These are phyloP conservation scores for Diutina ranongensis DNA, from an alignment of 1,139 yeast species.

Conservation along the genomic window DNA sequence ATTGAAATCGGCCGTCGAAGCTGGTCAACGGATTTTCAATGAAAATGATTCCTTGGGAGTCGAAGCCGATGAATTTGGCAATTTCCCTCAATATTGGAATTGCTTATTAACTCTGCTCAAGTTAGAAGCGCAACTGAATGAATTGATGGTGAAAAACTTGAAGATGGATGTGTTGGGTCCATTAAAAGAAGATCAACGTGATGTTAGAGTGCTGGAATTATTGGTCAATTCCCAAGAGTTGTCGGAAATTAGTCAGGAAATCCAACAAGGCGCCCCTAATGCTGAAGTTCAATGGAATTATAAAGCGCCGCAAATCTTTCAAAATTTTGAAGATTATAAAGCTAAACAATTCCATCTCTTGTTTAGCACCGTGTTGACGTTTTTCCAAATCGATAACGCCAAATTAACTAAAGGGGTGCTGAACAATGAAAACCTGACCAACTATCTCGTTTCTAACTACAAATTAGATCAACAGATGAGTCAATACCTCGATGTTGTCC, in stretches of 20 bases:
- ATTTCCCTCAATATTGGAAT: constrained; percentile 5
- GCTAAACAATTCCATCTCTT: constrained; percentile 1
- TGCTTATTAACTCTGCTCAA: constrained; percentile 2
- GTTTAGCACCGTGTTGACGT: constrained; percentile 3
- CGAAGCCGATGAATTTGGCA: constrained; percentile 1
- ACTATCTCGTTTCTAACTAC: constrained; percentile 4
- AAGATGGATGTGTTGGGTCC: constrained; percentile 4
- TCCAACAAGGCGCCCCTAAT: background rate
- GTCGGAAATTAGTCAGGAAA: background rate
- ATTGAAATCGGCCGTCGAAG: constrained; percentile 4
- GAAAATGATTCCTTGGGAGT: background rate
- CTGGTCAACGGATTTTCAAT: background rate
- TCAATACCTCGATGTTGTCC: constrained; percentile 2
- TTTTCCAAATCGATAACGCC: constrained; percentile 4
- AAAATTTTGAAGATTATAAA: constrained; percentile 2
- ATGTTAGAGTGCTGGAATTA: background rate
- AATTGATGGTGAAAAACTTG: constrained; percentile 1
- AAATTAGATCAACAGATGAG: constrained; percentile 3
- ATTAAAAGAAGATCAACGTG: background rate
- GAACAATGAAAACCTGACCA: constrained; percentile 5
- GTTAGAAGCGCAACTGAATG: constrained; percentile 4
- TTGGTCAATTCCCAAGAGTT: background rate
- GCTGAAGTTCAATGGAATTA: constrained; percentile 6
- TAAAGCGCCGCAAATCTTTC: constrained; percentile 3
- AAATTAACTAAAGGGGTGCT: background rate